phyloP scores from a whole-genome alignment of 768 basidiomycete genomes.

The Lepiota venenata region DNA sequence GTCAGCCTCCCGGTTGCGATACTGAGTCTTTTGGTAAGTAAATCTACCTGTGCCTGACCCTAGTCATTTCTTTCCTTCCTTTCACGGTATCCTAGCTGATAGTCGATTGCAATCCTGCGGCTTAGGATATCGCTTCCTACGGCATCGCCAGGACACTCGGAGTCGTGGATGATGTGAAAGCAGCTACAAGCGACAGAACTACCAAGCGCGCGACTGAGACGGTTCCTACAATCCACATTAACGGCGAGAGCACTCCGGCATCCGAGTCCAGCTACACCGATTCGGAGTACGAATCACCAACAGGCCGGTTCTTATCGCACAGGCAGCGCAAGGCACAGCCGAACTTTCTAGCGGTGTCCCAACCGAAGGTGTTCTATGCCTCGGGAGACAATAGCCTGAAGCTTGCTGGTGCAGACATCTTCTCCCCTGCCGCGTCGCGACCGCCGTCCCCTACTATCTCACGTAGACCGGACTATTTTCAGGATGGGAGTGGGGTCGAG shows the following conservation, averaged over 20 bases:
- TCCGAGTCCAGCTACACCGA: slow-evolving; percentile 21
- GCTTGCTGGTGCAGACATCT: slow-evolving; percentile 68
- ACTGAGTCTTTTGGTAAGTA: slow-evolving; percentile 50
- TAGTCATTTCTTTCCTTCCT: slow-evolving; percentile 7
- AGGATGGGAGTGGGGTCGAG: slow-evolving; percentile 16
- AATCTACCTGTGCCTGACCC: not conserved
- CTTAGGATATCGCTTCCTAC: slow-evolving; percentile 77
- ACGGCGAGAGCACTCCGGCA: slow-evolving; percentile 21
- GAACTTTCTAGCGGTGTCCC: slow-evolving; percentile 2
- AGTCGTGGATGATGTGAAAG: slow-evolving; percentile 69
- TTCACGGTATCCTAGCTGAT: not conserved
- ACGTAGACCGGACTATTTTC: slow-evolving; percentile 27
- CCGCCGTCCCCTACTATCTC: slow-evolving; percentile 62
- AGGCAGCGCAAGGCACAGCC: not conserved
- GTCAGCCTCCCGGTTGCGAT: slow-evolving; percentile 60
- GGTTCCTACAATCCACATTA: slow-evolving; percentile 31
- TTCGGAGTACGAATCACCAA: slow-evolving; percentile 20
- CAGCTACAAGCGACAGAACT: slow-evolving; percentile 62
- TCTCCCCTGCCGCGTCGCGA: slow-evolving; percentile 67
- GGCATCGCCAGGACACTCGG: slow-evolving; percentile 81
- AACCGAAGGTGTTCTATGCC: slow-evolving; percentile 47
- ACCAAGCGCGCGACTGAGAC: slow-evolving; percentile 27
- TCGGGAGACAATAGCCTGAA: slow-evolving; percentile 43
- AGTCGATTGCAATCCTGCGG: not conserved
- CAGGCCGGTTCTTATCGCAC: not conserved